phyloP scores from a whole-genome alignment of 2,329 filamentous ascomycete species.

The Xylaria sp. region DNA sequence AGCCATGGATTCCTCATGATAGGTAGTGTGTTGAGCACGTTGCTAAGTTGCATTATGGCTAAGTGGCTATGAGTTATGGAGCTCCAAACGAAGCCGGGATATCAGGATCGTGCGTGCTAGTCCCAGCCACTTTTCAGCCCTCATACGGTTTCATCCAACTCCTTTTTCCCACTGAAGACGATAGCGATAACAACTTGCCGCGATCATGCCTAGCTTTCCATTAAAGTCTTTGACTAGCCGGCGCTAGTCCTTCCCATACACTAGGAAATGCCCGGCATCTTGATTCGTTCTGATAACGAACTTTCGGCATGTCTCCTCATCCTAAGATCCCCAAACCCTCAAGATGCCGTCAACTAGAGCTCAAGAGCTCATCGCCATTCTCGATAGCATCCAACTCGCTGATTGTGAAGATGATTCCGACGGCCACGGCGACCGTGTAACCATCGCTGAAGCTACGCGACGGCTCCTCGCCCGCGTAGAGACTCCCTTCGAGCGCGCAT shows the following conservation, averaged over 20 bases:
- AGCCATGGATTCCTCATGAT: too few relatives aligned
- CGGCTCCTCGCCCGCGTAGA: constrained; percentile 31
- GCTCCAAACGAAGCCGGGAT: background rate
- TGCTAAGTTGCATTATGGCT: background rate
- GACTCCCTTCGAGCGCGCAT: constrained; percentile 34
- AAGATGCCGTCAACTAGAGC: constrained; percentile 21
- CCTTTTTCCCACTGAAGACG: background rate
- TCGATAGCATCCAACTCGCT: constrained; percentile 15
- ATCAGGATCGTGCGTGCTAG: background rate
- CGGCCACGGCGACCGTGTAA: constrained; percentile 11
- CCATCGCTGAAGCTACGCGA: constrained; percentile 20
- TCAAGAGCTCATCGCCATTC: constrained; percentile 15
- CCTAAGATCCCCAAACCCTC: background rate
- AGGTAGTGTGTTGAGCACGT: too few relatives aligned
- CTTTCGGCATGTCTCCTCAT: constrained; percentile 1
- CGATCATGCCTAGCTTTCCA: background rate
- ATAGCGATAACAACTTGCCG: background rate
- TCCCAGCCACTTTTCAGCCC: background rate
- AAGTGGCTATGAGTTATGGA: background rate
- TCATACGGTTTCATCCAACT: background rate
- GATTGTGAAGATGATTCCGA: constrained; percentile 3
- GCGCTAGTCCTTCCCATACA: constrained; percentile 17
- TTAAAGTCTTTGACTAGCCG: background rate
- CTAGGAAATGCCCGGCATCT: constrained; percentile 10
- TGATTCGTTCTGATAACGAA: constrained; percentile 4